phyloP scores from a whole-genome alignment of 257 asterid genomes.

The Solanum lignicaule region DNA sequence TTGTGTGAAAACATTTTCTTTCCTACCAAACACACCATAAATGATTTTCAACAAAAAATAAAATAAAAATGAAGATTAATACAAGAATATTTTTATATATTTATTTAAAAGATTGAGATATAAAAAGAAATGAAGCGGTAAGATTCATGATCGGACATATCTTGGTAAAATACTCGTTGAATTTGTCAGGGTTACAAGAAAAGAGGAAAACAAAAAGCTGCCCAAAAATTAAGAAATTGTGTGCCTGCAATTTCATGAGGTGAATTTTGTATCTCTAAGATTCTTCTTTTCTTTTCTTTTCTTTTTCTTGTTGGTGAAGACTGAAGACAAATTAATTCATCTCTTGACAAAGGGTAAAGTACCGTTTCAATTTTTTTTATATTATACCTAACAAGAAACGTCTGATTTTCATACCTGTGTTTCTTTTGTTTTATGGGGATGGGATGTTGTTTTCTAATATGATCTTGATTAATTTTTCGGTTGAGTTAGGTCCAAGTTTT shows the following conservation, averaged over 20 bases:
- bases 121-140: not conserved
- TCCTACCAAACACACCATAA: too few relatives aligned
- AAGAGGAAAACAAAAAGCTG: not conserved
- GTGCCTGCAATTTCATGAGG: not conserved
- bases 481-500: not conserved
- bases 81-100: not conserved
- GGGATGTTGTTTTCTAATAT: not conserved
- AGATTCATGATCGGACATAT: not conserved
- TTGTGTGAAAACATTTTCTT: too few relatives aligned
- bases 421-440: not conserved
- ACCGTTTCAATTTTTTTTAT: not conserved
- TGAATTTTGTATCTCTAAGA: not conserved
- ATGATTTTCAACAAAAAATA: not conserved
- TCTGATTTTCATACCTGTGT: not conserved
- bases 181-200: not conserved
- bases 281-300: not conserved
- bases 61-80: not conserved
- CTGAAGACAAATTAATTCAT: not conserved
- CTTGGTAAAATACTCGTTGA: not conserved
- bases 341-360: not conserved
- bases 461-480: not conserved
- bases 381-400: not conserved
- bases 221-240: not conserved
- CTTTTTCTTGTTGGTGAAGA: not conserved
- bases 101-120: not conserved